Percentiles rank a stretch among this genome's conserved stretches.
These are phyloP conservation scores for Trypanosomatidae sp. DNA, from an alignment of 208 protist species.

Conservation along the genomic window DNA sequence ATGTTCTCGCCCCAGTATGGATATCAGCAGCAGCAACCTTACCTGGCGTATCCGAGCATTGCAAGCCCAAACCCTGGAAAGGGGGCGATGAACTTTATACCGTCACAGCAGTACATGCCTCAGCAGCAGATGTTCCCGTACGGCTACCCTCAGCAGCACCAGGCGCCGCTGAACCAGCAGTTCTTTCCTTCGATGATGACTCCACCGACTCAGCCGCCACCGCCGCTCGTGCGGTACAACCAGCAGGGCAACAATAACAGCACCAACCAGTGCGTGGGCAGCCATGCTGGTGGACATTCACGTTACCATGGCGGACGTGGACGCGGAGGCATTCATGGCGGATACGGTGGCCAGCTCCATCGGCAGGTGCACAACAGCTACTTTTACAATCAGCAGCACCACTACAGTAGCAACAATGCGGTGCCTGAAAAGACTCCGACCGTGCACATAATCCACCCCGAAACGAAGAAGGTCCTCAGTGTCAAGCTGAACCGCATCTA, in stretches of 20 bases:
- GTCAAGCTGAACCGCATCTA: conserved; percentile 75
- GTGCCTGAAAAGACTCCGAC: conserved; percentile 71
- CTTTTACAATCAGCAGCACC: conserved; percentile 50
- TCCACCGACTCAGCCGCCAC: conserved; percentile 12
- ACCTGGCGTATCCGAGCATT: conserved; percentile 24
- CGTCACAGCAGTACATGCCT: conserved; percentile 21
- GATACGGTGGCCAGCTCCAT: conserved; percentile 23
- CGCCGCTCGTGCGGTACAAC: conserved; percentile 18
- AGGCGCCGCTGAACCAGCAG: conserved; percentile 18
- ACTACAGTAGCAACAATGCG: conserved; percentile 67
- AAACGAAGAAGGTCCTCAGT: conserved; percentile 41
- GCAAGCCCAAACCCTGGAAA: conserved; percentile 10
- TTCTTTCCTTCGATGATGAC: conserved; percentile 1
- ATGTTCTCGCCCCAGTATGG: conserved; percentile 13
- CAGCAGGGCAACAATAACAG: conserved; percentile 32
- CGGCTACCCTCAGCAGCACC: conserved; percentile 21
- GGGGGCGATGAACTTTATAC: conserved; percentile 16
- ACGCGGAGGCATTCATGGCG: conserved; percentile 21
- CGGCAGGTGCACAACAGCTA: conserved; percentile 47
- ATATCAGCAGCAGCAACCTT: conserved; percentile 18
- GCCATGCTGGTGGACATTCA: neutral
- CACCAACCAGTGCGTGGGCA: conserved; percentile 20
- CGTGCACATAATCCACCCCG: conserved; percentile 43
- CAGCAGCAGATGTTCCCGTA: conserved; percentile 35
- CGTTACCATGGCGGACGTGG: conserved; percentile 19